Base-by-base conservation (phyloP, 495 filamentous ascomycete species). In the Pyrenula aspistea region DNA sequence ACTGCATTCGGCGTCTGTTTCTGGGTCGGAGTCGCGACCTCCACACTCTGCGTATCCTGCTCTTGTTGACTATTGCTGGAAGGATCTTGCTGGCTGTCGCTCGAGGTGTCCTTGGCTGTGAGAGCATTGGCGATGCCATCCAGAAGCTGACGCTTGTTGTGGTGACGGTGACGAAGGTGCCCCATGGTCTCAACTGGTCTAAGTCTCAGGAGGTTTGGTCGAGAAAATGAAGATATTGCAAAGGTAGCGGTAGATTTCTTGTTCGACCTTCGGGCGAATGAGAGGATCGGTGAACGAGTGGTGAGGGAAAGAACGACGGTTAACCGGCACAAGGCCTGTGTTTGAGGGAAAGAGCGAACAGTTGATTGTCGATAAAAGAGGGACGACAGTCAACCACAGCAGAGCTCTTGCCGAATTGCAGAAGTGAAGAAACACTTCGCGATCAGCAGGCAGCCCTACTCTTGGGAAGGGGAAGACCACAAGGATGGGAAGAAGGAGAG, bases 311-410 rank as follows among this genome's bases (percentile, higher is more conserved):
- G 57, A 54, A 56, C 15, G 56, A 59, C 58, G 50, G 56, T 57
- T 31, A 57, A 63, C 12, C 56, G 55, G 49, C 12, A 10, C 56
- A 25, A 12, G 20, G 22, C 22, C 50, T 10, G 20, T 8, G 20
- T 21, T 52, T 24, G 22, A 19, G 19, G 1, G 58, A 61, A 61
- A 1, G 61, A 64, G 53, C 48, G 63, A 31, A 56, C 25, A 53
- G 54, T 58, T 57, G 56, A 59, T 59, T 57, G 64, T 64, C 60
- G 66, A 63, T 64, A 67, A 72, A 73, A 64, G 69, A 73, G 68
- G 65, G 71, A 65, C 68, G 66, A 68, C 71, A 61, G 68, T 61
- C 63, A 65, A 59, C 66, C 59, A 66, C 15, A 42, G 31, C n/a
- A n/a, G n/a, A n/a, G 31, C 31, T 15, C 31, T 42, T 8, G 4